Percentiles rank a stretch among this genome's conserved stretches.
These are phyloP conservation scores for Claviceps sp. DNA, from an alignment of 2,329 filamentous ascomycete species.

Conservation along the genomic window DNA sequence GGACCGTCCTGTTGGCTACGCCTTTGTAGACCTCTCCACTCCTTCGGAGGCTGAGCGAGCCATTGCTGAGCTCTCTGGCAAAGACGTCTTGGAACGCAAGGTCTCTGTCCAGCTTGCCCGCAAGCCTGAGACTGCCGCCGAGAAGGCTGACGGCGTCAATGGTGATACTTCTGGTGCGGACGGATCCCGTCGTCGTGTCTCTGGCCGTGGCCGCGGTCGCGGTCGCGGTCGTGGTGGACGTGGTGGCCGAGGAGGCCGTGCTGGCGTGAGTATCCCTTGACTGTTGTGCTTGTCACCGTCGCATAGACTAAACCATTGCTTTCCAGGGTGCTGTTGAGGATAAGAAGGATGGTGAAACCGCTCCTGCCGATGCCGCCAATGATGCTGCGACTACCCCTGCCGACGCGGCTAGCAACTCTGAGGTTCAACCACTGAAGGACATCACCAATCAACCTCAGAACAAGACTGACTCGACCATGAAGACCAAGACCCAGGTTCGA, in stretches of 20 bases:
- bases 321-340: constrained; percentile 23
- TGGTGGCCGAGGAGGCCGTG: constrained; percentile 43
- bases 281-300: constrained; percentile 20
- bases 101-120: constrained; percentile 97
- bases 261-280: constrained; percentile 14
- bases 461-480: constrained; percentile 45
- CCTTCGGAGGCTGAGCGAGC: constrained; percentile 90
- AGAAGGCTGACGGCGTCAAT: constrained; percentile 61
- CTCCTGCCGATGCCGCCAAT: constrained; percentile 24
- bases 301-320: constrained; percentile 12
- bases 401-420: constrained; percentile 33
- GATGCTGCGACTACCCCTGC: constrained; percentile 32
- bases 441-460: constrained; percentile 42
- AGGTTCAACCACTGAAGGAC: constrained; percentile 47
- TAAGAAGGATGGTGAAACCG: constrained; percentile 31
- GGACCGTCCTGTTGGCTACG: constrained; percentile 95
- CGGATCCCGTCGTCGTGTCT: constrained; percentile 48
- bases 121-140: constrained; percentile 79
- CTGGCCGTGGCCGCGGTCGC: constrained; percentile 54
- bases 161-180: constrained; percentile 62
- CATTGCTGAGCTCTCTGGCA: constrained; percentile 88
- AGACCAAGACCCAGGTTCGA: constrained; percentile 42
- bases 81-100: constrained; percentile 97
- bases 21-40: constrained; percentile 95
- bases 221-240: constrained; percentile 57